These are phyloP conservation scores for Oryza officinalis DNA, from an alignment of 176 grass and related monocot genomes.

Conservation along the genomic window DNA sequence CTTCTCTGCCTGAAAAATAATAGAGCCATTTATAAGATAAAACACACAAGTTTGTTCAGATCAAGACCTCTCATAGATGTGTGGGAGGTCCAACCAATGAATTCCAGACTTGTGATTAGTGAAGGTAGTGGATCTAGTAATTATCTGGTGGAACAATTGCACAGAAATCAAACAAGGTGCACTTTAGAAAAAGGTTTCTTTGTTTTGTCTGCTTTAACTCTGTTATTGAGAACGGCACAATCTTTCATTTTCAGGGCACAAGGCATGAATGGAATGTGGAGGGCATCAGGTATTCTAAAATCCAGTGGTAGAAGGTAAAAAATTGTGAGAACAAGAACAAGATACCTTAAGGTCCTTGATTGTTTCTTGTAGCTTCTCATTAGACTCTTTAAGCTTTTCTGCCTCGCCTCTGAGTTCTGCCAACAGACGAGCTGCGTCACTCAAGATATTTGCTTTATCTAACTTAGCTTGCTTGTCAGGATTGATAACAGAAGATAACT, in stretches of 20 bases:
- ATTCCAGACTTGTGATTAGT: background rate
- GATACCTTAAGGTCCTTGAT: constrained; percentile 79
- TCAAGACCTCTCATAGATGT: background rate
- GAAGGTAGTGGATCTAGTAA: background rate
- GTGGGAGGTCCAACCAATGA: background rate
- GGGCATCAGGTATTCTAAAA: background rate
- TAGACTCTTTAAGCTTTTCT: constrained; percentile 67
- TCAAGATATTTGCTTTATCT: constrained; percentile 70
- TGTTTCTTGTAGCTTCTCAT: constrained; percentile 49
- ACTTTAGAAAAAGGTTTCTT: background rate
- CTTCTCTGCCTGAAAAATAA: constrained; percentile 66
- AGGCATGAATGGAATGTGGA: background rate
- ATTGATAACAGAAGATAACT: constrained; percentile 63
- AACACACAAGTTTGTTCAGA: background rate
- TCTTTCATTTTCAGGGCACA: background rate
- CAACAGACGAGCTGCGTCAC: constrained; percentile 50
- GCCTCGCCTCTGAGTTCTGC: constrained; percentile 55
- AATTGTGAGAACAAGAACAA: background rate
- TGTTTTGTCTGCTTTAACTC: background rate
- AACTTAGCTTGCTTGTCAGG: constrained; percentile 59
- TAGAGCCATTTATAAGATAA: background rate
- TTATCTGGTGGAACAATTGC: background rate
- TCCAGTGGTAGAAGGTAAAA: constrained; percentile 4
- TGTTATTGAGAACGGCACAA: background rate
- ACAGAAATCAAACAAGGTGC: background rate